Percentiles rank a stretch among this genome's conserved stretches.
Conservation (phyloP, 805 yeast genomes). For the Myxozyma sirexii region DNA sequence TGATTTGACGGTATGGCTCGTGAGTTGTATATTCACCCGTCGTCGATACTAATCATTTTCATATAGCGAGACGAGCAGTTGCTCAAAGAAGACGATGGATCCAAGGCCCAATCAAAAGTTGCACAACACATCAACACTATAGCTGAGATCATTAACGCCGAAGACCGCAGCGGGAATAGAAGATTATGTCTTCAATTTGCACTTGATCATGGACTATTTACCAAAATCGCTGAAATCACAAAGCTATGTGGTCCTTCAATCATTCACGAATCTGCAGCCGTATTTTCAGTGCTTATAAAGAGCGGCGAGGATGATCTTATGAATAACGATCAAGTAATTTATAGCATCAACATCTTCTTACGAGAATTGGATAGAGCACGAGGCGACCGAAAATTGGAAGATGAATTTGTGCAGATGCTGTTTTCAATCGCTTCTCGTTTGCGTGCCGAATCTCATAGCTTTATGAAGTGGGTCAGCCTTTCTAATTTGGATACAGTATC, state of each 20-base stretch:
- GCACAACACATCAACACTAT: constrained; percentile 16
- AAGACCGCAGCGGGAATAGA: constrained; percentile 17
- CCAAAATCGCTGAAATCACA: constrained; percentile 24
- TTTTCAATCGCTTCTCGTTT: constrained; percentile 32
- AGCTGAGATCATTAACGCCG: constrained; percentile 19
- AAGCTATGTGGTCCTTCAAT: constrained; percentile 18
- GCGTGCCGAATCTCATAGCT: constrained; percentile 30
- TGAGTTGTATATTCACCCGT: not conserved
- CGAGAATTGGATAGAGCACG: constrained; percentile 14
- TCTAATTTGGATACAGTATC: not conserved
- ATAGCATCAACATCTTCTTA: constrained; percentile 21
- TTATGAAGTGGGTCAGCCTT: constrained; percentile 27
- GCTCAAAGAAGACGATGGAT: constrained; percentile 7
- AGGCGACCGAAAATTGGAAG: constrained; percentile 22
- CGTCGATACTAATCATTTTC: not conserved
- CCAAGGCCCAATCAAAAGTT: constrained; percentile 10
- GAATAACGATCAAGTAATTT: constrained; percentile 26
- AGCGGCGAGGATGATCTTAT: constrained; percentile 28
- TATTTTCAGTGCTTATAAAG: constrained; percentile 21
- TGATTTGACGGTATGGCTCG: constrained; percentile 13
- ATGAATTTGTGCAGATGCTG: constrained; percentile 31
- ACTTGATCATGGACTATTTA: constrained; percentile 28
- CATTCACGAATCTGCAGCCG: constrained; percentile 22
- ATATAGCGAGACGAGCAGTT: constrained; percentile 21
- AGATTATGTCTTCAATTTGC: constrained; percentile 27